Evolutionary conservation across 345 rosid genomes (phyloP).

Genomic region (Populus pruinosa): DNA sequence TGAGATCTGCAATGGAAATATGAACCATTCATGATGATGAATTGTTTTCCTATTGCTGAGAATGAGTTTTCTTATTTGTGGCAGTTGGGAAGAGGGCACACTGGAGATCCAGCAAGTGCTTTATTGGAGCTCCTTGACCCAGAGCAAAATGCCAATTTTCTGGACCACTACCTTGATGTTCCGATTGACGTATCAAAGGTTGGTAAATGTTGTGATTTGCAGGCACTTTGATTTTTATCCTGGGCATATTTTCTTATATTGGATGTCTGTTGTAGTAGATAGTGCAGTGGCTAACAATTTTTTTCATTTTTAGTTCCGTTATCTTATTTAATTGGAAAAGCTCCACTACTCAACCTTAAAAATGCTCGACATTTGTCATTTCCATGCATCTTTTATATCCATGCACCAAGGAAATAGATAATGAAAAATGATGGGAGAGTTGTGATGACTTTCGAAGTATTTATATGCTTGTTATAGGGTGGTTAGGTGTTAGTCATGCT

Average conservation of each 20-base stretch:
- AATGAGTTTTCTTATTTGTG: not conserved
- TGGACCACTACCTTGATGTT: slow-evolving; percentile 98
- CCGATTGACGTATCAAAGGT: slow-evolving; percentile 96
- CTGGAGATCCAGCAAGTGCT: slow-evolving; percentile 99
- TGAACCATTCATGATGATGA: not conserved
- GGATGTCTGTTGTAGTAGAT: not conserved
- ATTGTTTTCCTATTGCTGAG: not conserved
- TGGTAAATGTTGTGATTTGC: slow-evolving; percentile 13
- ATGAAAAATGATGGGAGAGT: not conserved
- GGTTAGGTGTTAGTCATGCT: not conserved
- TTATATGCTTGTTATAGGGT: not conserved
- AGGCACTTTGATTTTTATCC: not conserved
- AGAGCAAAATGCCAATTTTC: slow-evolving; percentile 97
- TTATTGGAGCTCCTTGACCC: slow-evolving; percentile 98
- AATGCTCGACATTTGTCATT: not conserved
- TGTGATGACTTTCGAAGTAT: not conserved
- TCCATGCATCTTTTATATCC: not conserved
- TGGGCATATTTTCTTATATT: not conserved
- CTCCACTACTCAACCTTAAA: not conserved
- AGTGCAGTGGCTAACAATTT: not conserved
- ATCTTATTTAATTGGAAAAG: not conserved
- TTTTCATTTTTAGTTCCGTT: not conserved
- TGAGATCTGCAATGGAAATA: not conserved
- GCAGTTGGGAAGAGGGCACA: slow-evolving; percentile 95
- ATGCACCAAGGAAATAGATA: not conserved